A percentile compares a stretch with the other conserved stretches of the same genome.
phyloP scores from a whole-genome alignment of 2,329 filamentous ascomycete species.

The Talaromyces rugulosus region DNA sequence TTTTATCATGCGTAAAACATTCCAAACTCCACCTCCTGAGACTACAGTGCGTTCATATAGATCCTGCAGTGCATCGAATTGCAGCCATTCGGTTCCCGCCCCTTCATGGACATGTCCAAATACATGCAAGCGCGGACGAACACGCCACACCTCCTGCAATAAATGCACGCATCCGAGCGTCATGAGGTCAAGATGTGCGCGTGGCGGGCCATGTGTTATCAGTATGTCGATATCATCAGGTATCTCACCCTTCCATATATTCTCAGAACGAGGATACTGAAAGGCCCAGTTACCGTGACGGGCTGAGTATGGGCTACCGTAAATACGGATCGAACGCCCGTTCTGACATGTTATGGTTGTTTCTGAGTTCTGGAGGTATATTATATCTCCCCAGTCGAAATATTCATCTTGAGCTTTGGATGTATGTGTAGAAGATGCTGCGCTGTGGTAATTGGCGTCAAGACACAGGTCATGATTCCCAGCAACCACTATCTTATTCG shows the following conservation, averaged over 20 bases:
- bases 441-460: slow-evolving; percentile 55
- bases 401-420: neutral
- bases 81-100: slow-evolving; percentile 1
- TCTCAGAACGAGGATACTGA: slow-evolving; percentile 3
- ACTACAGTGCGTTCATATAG: slow-evolving; percentile 16
- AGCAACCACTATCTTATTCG: slow-evolving; percentile 70
- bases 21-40: slow-evolving; percentile 13
- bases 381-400: slow-evolving; percentile 2
- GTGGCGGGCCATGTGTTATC: slow-evolving; percentile 20
- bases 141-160: slow-evolving; percentile 15
- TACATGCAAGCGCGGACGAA: slow-evolving; percentile 18
- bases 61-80: neutral
- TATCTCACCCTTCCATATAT: slow-evolving; percentile 18
- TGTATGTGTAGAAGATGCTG: slow-evolving; percentile 21
- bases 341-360: neutral
- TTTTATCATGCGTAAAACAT: slow-evolving; percentile 11
- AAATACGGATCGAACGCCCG: neutral
- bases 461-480: slow-evolving; percentile 85
- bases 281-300: neutral
- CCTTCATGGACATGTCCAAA: slow-evolving; percentile 21
- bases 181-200: slow-evolving; percentile 18
- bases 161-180: slow-evolving; percentile 15
- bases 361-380: slow-evolving; percentile 12
- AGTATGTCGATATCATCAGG: slow-evolving; percentile 19
- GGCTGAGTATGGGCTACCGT: neutral